phyloP scores from a whole-genome alignment of 2,329 filamentous ascomycete species.

The Colletotrichum kahawae region DNA sequence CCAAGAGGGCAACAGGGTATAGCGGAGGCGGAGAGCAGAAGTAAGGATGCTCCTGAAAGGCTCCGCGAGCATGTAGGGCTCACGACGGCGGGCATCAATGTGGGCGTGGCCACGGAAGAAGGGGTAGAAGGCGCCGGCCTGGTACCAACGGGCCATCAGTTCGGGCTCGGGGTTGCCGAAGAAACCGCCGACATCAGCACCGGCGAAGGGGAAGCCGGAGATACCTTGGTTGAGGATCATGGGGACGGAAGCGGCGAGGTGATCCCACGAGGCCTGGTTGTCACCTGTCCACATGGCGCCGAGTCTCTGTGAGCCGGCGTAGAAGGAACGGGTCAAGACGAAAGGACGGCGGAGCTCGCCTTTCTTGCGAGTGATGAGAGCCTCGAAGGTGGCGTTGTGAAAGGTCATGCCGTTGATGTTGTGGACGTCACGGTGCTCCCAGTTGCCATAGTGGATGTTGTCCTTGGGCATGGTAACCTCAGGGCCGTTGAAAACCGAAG shows the following conservation, averaged over 20 bases:
- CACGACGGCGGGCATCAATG: slow-evolving; percentile 91
- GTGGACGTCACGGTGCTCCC: slow-evolving; percentile 97
- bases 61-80: slow-evolving; percentile 87
- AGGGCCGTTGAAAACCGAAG: slow-evolving; percentile 97
- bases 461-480: slow-evolving; percentile 99
- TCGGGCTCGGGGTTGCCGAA: slow-evolving; percentile 97
- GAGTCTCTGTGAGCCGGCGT: slow-evolving; percentile 84
- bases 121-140: slow-evolving; percentile 94
- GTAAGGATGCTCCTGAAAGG: slow-evolving; percentile 88
- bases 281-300: slow-evolving; percentile 99
- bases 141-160: slow-evolving; percentile 92
- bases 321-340: slow-evolving; percentile 91
- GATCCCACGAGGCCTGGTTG: slow-evolving; percentile 92
- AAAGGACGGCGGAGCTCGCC: slow-evolving; percentile 88
- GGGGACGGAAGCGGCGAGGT: slow-evolving; percentile 86
- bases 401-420: slow-evolving; percentile 96
- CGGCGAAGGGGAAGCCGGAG: slow-evolving; percentile 90
- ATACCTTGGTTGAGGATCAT: slow-evolving; percentile 96
- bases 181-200: slow-evolving; percentile 96
- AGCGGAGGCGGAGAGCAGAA: slow-evolving; percentile 85
- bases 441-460: slow-evolving; percentile 87
- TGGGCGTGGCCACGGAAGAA: slow-evolving; percentile 98
- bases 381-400: slow-evolving; percentile 91
- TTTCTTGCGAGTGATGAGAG: slow-evolving; percentile 82
- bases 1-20: slow-evolving; percentile 89